Evolutionary conservation across 73 alveolate species (phyloP), one percentile per base, ranked within the genome.

Genomic region (Breviolum minutum): DNA sequence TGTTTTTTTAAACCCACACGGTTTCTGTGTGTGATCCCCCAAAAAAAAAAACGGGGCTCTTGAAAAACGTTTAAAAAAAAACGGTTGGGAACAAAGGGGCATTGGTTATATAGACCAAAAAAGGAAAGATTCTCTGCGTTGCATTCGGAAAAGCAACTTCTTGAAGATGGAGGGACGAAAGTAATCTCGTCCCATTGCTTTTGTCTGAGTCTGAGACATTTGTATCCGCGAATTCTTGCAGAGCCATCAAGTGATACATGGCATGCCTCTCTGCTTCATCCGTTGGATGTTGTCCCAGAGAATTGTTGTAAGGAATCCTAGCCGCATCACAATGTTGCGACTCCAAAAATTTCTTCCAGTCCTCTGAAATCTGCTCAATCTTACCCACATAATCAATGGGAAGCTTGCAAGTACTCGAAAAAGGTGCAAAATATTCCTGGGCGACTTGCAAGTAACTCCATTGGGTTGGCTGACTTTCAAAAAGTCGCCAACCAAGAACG

Each of bases 381-480:
- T 80, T 80, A 11, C 88, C 88, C 66, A 80, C 88, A 6, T 13
- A 80, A 29, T 48, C 32, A 2, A 80, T 80, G 88, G 88, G 88
- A 27, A 80, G 16, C 5, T 66, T 63, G 24, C 88, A 80, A 29
- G 32, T 40, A 13, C 17, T 26, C 20, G 69, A 13, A 66, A 80
- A 80, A 13, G 88, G 88, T 16, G 88, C 88, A 29, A 80, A 80
- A 30, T 40, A 80, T 27, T 73, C 82, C 82, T 73, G 82, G 82
- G 54, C 54, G 54, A 40, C 54, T n/a, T n/a, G n/a, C 54, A 40
- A 40, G 54, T 40, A 2, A 2, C 3, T 40, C 54, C 54, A 3
- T 40, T 40, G 54, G 54, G 54, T 40, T 3, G 54, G 54, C 0
- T 2, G 54, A 40, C 54, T 40, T 3, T n/a, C n/a, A n/a, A n/a